Base-by-base conservation (phyloP, 768 basidiomycete genomes). In the Suillus placidus region DNA sequence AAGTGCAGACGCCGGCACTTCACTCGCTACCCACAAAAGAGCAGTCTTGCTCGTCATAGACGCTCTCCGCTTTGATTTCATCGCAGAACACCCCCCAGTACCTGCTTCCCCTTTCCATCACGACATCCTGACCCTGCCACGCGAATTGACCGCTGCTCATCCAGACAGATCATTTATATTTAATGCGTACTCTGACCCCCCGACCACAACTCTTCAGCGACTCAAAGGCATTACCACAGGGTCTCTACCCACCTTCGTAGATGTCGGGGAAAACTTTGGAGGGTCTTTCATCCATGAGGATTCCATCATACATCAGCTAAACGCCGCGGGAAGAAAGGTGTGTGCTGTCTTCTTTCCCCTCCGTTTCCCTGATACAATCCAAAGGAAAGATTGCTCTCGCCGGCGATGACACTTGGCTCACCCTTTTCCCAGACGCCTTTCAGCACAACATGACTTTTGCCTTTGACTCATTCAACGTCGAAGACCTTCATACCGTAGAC, bases 391-490 rank as follows among this genome's bases (percentile, higher is more conserved):
- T 93, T 61, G 93, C 91, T 1, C 91, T 98, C 74, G 94, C 94
- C 88, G 97, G 97, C 0, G 97, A 99, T 72, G 95, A 99, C 75
- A 99, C 97, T 0, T 99, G 97, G 97, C 86, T 92, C 77, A 85
- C 89, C 1, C 85, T 96, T 14, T 99, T 95, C 73, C 94, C 96
- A 0, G 79, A 85, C 61, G 79, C 87, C 6, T 95, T 98, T 69
- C 81, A 84, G 35, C 76, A 80, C 16, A 88, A 92, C 71, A 87
- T 92, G 82, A 83, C 90, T 1, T 91, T 87, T 72, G 90, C 96
- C 0, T 99, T 88, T 74, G 96, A 97, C 77, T 97, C 95, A 0
- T 99, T 99, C 84, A 95, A 99, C 76, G 97, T 99, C 66, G 97
- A 99, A 76, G 97, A 99, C 74, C 83, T 99, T 4, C 95, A 99